Percentiles rank a stretch among this genome's conserved stretches.
These are phyloP conservation scores for Xylaria grammica DNA, from an alignment of 495 filamentous ascomycete genomes.

Conservation along the genomic window DNA sequence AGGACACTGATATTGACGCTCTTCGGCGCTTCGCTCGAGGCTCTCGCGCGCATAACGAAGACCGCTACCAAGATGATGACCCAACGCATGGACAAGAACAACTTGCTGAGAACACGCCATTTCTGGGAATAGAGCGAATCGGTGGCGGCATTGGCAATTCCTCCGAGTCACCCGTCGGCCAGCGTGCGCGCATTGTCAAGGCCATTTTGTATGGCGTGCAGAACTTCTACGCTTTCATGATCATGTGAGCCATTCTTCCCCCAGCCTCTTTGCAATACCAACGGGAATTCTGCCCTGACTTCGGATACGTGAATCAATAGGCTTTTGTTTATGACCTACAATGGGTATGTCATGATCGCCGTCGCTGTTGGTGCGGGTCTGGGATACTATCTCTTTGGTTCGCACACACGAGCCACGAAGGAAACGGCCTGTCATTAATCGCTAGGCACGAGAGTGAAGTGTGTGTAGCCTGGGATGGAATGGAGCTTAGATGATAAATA, in stretches of 20 bases:
- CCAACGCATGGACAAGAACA: constrained; percentile 44
- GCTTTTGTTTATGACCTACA: constrained; percentile 99
- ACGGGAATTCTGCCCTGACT: constrained; percentile 10
- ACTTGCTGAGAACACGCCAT: constrained; percentile 61
- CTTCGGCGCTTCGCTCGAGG: constrained; percentile 18
- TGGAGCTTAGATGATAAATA: neutral
- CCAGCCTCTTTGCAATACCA: neutral
- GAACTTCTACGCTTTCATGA: constrained; percentile 99
- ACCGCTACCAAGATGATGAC: constrained; percentile 29
- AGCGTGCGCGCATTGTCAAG: constrained; percentile 74
- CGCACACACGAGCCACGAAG: constrained; percentile 71
- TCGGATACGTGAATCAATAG: constrained; percentile 47
- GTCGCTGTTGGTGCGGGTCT: constrained; percentile 88
- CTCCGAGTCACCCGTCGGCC: constrained; percentile 51
- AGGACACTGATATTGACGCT: constrained; percentile 21
- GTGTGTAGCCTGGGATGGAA: neutral
- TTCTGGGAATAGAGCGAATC: constrained; percentile 60
- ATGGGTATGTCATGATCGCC: constrained; percentile 94
- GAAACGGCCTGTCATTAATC: constrained; percentile 86
- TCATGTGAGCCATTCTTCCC: constrained; percentile 76
- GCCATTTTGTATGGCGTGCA: constrained; percentile 86
- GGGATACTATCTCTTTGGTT: constrained; percentile 84
- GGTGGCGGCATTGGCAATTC: constrained; percentile 24
- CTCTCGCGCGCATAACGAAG: neutral
- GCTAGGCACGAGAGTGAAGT: neutral